Evolutionary conservation across 1,284 basidiomycete species (phyloP).

Genomic region (Marasmius sp.): DNA sequence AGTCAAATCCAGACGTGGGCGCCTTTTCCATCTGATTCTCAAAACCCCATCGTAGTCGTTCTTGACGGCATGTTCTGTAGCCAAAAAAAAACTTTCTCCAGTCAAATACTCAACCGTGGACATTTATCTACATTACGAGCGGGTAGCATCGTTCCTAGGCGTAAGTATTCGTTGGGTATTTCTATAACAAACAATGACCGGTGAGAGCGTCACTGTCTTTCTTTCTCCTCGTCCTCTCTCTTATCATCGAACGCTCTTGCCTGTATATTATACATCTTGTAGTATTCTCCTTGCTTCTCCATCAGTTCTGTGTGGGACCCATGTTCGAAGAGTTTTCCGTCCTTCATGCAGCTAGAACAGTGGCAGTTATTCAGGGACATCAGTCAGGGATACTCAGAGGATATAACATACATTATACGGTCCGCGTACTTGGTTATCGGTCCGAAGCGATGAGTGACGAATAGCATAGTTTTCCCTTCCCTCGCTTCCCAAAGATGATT

Average conservation of each 20-base stretch:
- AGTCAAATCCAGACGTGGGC: too few species aligned
- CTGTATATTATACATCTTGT: slow-evolving; percentile 43
- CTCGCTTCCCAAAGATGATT: slow-evolving; percentile 47
- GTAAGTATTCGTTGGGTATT: too few species aligned
- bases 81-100: too few species aligned
- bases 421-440: slow-evolving; percentile 66
- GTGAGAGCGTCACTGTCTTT: too few species aligned
- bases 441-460: slow-evolving; percentile 70
- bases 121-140: too few species aligned
- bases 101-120: too few species aligned
- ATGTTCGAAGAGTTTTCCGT: slow-evolving; percentile 50
- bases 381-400: slow-evolving; percentile 1
- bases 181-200: too few species aligned
- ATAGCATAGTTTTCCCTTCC: slow-evolving; percentile 63
- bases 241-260: not conserved
- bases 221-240: not conserved
- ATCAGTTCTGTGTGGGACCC: slow-evolving; percentile 56
- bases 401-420: slow-evolving; percentile 49
- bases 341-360: slow-evolving; percentile 55
- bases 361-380: too few species aligned
- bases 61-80: too few species aligned
- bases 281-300: slow-evolving; percentile 48
- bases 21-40: too few species aligned
- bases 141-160: too few species aligned
- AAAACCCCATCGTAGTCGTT: too few species aligned